Base-by-base conservation (phyloP, 2,329 filamentous ascomycete genomes). In the Eutypa lata region DNA sequence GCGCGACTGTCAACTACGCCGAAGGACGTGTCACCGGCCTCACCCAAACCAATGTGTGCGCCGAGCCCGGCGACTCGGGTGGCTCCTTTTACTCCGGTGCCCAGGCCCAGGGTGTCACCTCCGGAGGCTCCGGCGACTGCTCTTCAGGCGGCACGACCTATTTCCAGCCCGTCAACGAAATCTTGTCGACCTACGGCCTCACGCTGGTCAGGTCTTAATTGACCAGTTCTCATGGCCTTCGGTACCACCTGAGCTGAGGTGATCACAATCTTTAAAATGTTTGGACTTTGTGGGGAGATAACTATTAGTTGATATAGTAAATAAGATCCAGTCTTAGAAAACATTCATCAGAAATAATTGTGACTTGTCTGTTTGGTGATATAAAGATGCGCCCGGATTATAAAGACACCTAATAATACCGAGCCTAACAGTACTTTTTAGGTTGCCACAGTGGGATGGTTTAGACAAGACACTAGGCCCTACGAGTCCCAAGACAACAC, bases 31-130 rank as follows among this genome's bases (percentile, higher is more conserved):
- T 73, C 57, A 70, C 69, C 55, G 71, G 71, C 37, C 69, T 73
- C 40, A 73, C 71, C 52, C 66, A 68, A 49, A 73, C 71, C 53
- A 72, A 54, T 48, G 70, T 71, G 46, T 73, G 71, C 62, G 70
- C 71, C 50, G 71, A 73, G 69, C 69, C 68, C 56, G 71, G 71
- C 54, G 71, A 73, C 67, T 73, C 71, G 48, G 71, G 71, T 51
- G 71, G 71, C 53, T 68, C 71, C 33, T 73, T 62, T 53, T 73
- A 71, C 68, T 61, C 69, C 53, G 71, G 71, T 48, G 46, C 69
- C 51, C 71, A 73, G 66, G 71, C 71, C 53, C 71, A 73, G 66
- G 71, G 71, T 62, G 71, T 73, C 57, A 72, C 70, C 58, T 73
- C 71, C 1, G 71, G 71, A 62, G 71, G 71, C 58, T 69, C 64